Evolutionary conservation across 2,329 filamentous ascomycete species (phyloP).

Genomic region (Cladosporium sp.): DNA sequence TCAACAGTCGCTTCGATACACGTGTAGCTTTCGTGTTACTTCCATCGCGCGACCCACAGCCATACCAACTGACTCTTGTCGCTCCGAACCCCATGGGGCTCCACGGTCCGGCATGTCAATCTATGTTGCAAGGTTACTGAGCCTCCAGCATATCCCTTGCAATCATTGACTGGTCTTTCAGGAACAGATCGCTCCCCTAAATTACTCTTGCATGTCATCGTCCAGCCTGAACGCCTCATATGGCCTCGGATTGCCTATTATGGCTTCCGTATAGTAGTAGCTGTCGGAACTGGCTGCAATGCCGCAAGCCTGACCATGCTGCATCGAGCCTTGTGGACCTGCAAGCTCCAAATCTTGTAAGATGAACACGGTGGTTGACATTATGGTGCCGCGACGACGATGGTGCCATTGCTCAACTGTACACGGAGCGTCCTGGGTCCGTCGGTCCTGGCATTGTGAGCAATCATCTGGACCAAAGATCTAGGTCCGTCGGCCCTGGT

Average conservation of each 20-base stretch:
- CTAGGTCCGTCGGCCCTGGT: constrained; percentile 18
- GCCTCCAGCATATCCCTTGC: constrained; percentile 6
- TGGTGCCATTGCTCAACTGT: not conserved
- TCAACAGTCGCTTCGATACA: not conserved
- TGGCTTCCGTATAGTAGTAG: not conserved
- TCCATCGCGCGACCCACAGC: not conserved
- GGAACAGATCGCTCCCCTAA: not conserved
- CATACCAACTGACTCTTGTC: not conserved
- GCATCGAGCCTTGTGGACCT: not conserved
- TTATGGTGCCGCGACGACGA: not conserved
- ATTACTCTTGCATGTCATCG: not conserved
- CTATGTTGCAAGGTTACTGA: constrained; percentile 6
- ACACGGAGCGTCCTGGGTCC: constrained; percentile 18
- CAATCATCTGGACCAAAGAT: not conserved
- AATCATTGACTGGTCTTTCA: not conserved
- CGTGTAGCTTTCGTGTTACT: not conserved
- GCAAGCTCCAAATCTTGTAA: not conserved
- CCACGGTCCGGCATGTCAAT: constrained; percentile 13
- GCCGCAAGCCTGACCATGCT: not conserved
- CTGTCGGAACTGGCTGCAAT: not conserved
- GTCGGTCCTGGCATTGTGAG: constrained; percentile 9
- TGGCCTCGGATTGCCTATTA: not conserved
- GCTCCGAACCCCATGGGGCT: constrained; percentile 17
- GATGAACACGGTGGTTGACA: not conserved
- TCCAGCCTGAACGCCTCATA: not conserved